Percentiles rank a stretch among this genome's conserved stretches.
These are phyloP conservation scores for Parafenestella ontariensis DNA, from an alignment of 2,329 filamentous ascomycete species.

Conservation along the genomic window DNA sequence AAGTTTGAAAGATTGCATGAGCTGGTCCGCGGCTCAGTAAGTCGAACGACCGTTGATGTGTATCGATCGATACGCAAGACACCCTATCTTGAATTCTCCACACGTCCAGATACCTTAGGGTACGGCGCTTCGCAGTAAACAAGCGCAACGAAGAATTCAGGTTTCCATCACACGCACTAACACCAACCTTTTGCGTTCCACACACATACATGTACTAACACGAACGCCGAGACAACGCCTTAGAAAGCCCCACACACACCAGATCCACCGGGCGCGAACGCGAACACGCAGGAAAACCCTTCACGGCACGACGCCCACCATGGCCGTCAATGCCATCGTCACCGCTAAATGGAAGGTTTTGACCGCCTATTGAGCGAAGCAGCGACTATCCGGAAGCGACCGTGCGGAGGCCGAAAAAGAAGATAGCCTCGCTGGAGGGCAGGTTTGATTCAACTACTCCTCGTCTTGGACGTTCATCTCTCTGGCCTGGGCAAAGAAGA, in stretches of 20 bases:
- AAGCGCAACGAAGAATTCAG: background rate
- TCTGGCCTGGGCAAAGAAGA: conserved; percentile 94
- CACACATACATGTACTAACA: background rate
- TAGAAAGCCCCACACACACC: conserved; percentile 8
- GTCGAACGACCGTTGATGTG: background rate
- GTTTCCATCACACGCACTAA: background rate
- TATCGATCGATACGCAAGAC: background rate
- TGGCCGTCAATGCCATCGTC: conserved; percentile 3
- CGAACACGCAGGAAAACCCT: background rate
- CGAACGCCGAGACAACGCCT: background rate
- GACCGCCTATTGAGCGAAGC: conserved; percentile 18
- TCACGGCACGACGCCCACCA: background rate
- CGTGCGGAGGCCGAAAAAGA: background rate
- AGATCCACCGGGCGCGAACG: conserved; percentile 5
- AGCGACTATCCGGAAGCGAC: background rate
- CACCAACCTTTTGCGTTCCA: background rate
- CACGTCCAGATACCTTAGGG: background rate
- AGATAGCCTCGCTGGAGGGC: background rate
- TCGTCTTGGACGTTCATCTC: conserved; percentile 51
- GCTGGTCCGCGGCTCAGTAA: too few relatives aligned
- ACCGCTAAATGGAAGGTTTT: conserved; percentile 20
- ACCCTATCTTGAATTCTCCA: background rate
- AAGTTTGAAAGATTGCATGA: too few relatives aligned
- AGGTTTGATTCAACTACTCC: conserved; percentile 1
- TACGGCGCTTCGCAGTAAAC: background rate